phyloP scores from a whole-genome alignment of 805 yeast species.

The Kazachstania viticola region DNA sequence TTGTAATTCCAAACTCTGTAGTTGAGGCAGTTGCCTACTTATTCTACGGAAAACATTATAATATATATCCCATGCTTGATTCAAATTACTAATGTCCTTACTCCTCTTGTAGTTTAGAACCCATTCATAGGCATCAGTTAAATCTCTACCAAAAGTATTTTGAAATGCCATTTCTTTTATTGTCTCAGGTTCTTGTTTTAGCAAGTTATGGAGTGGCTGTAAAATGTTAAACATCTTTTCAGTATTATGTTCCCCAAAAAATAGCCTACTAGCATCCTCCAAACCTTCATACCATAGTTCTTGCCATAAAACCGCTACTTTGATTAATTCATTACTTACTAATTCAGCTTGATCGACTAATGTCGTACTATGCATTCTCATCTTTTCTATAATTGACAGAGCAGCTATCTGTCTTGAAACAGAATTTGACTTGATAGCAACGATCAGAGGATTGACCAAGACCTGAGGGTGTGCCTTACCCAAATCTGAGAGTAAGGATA shows the following conservation, averaged over 20 bases:
- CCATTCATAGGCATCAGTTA: slow-evolving; percentile 88
- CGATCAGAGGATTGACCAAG: slow-evolving; percentile 82
- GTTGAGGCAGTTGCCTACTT: slow-evolving; percentile 74
- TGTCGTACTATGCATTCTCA: slow-evolving; percentile 71
- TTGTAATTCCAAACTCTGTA: slow-evolving; percentile 74
- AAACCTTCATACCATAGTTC: slow-evolving; percentile 94
- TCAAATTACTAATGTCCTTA: slow-evolving; percentile 72
- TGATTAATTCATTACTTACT: slow-evolving; percentile 77
- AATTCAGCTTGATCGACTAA: slow-evolving; percentile 81
- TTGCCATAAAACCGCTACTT: slow-evolving; percentile 93
- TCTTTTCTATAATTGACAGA: slow-evolving; percentile 71
- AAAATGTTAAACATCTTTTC: slow-evolving; percentile 85
- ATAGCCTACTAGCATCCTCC: slow-evolving; percentile 86
- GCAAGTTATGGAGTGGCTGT: slow-evolving; percentile 74
- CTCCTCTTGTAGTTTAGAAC: slow-evolving; percentile 71
- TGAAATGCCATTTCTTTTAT: slow-evolving; percentile 80
- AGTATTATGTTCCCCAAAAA: slow-evolving; percentile 87
- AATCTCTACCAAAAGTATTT: slow-evolving; percentile 81
- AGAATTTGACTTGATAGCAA: slow-evolving; percentile 86
- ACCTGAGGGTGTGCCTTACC: slow-evolving; percentile 96
- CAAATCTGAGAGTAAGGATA: slow-evolving; percentile 66
- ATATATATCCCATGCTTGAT: slow-evolving; percentile 96
- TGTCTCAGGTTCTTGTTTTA: slow-evolving; percentile 80
- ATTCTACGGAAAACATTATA: slow-evolving; percentile 85
- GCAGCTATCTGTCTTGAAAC: slow-evolving; percentile 82